Evolutionary conservation across 2,329 filamentous ascomycete genomes (phyloP).

Genomic region (Cercospora sp.): DNA sequence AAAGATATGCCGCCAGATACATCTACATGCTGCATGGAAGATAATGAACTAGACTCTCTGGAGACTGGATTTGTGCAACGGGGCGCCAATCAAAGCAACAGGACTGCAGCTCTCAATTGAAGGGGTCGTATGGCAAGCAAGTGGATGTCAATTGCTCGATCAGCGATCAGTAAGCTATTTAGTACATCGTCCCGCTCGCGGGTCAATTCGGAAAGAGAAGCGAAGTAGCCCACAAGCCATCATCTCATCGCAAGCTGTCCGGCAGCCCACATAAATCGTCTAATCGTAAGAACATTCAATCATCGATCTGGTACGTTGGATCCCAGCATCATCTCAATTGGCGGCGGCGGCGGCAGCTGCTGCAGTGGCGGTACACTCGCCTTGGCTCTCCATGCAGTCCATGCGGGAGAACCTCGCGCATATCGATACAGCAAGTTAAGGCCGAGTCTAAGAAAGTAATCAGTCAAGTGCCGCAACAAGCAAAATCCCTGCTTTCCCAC

Average conservation of each 20-base stretch:
- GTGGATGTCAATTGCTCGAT: not conserved
- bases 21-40: too few relatives aligned
- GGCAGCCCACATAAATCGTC: slow-evolving; percentile 12
- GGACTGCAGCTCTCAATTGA: not conserved
- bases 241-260: slow-evolving; percentile 11
- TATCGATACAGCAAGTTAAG: slow-evolving; percentile 45
- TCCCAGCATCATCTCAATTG: not conserved
- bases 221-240: not conserved
- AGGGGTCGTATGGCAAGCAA: not conserved
- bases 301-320: slow-evolving; percentile 8
- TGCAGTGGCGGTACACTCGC: not conserved
- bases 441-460: slow-evolving; percentile 36
- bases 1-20: too few relatives aligned
- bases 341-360: slow-evolving; percentile 2
- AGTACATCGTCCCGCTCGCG: not conserved
- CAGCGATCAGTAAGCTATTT: not conserved
- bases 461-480: slow-evolving; percentile 20
- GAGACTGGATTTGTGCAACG: too few relatives aligned
- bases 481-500: slow-evolving; percentile 11
- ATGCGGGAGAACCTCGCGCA: slow-evolving; percentile 39
- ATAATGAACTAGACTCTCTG: too few relatives aligned
- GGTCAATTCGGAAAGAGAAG: not conserved
- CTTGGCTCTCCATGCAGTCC: slow-evolving; percentile 27
- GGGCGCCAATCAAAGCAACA: too few relatives aligned
- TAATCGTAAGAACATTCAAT: slow-evolving; percentile 9